These are phyloP conservation scores for Nepenthes gracilis DNA, from an alignment of 148 eudicot genomes.

Conservation along the genomic window DNA sequence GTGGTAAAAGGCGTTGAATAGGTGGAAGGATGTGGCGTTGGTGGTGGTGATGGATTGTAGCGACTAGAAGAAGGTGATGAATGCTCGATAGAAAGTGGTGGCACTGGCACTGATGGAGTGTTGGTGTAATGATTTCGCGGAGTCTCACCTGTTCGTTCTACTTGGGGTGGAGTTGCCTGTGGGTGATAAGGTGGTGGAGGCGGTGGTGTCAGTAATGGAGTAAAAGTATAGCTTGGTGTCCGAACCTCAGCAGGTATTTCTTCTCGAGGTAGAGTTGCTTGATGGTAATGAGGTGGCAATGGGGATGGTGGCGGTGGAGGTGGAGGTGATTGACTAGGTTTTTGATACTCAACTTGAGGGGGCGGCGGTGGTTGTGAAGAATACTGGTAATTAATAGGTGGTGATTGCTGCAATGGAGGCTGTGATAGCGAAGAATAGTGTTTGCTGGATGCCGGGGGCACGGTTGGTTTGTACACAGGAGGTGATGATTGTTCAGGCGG, in stretches of 20 bases:
- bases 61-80: background rate
- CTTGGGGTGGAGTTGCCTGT: too few relatives aligned
- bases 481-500: slow-evolving; percentile 17
- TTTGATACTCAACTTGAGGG: background rate
- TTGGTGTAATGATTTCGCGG: too few relatives aligned
- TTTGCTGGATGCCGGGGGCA: slow-evolving; percentile 6
- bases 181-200: background rate
- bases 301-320: slow-evolving; percentile 4
- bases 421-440: background rate
- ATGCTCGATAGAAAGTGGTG: slow-evolving; percentile 9
- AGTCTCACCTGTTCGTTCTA: too few relatives aligned
- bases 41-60: slow-evolving; percentile 12
- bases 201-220: slow-evolving; percentile 13
- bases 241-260: background rate
- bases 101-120: background rate
- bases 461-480: background rate
- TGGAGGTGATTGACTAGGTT: background rate
- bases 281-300: slow-evolving; percentile 3
- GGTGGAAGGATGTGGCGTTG: slow-evolving; percentile 12
- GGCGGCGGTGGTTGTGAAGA: slow-evolving; percentile 23
- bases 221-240: slow-evolving; percentile 1
- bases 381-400: slow-evolving; percentile 12
- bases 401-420: slow-evolving; percentile 10
- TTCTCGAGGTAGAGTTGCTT: background rate
- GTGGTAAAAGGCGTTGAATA: too few relatives aligned